Evolutionary conservation across 441 rosid genomes (phyloP), one percentile per base, ranked within the genome.

Genomic region (Eugenia klotzschiana): DNA sequence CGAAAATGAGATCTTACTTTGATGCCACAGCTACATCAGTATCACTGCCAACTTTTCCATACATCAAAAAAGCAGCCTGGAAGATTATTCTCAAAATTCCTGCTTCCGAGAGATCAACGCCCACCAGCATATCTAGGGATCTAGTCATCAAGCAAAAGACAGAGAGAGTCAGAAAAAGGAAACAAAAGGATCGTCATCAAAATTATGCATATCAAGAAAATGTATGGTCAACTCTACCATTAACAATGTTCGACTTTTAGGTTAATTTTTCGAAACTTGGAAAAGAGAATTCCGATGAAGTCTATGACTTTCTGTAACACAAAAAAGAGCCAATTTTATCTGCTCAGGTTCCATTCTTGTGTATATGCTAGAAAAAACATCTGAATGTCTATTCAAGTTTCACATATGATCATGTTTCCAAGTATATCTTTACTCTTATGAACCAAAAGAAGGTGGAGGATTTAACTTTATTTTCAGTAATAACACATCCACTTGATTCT

Each of bases 41-140:
- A 87, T 97, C 99, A 85, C 84, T 92, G 85, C 95, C 91, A 85
- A 85, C 92, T 89, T 85, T 90, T 37, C 86, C 89, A 86, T 89
- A 90, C 93, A 95, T 91, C 81, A 95, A 90, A 91, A 92, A 94
- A 82, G 93, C 93, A 37, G 94, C 93, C 88, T 96, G 93, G 87
- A 95, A 94, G 40, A 97, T 89, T 87, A 95, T 84, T 86, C 94
- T 94, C 89, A 97, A 89, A 91, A 97, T 90, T 84, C 98, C 99
- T 89, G 94, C 99, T 89, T 94, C 99, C 56, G 94, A 98, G 87
- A 97, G 90, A 87, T 91, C 86, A 83, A 94, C 89, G 80, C 86
- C 90, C 84, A 90, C 93, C 81, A 97, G 98, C 97, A 93, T 94
- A 87, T 94, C 94, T 83, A 97, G 86, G 85, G 98, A 95, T 92